phyloP scores from a whole-genome alignment of 352 stramenopile genomes.

The Phytopythium delawarense region DNA sequence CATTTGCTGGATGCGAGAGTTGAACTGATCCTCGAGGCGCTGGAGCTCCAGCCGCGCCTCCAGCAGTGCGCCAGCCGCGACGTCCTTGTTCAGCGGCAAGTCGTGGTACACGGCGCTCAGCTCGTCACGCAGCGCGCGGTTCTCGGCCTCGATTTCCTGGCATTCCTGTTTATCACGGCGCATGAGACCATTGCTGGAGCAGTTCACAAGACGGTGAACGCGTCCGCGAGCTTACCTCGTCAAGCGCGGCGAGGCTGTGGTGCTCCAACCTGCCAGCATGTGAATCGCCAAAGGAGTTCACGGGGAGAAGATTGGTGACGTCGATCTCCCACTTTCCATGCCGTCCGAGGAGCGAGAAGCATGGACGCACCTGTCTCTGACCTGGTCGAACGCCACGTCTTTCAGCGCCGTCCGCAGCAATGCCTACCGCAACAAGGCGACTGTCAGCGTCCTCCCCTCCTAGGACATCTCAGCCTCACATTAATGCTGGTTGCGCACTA shows the following conservation, averaged over 20 bases:
- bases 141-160: conserved; percentile 25
- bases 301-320: too few species aligned
- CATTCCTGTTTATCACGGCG: conserved; percentile 18
- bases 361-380: conserved; percentile 14
- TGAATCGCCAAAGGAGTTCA: too few species aligned
- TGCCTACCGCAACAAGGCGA: neutral
- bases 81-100: conserved; percentile 32
- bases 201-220: neutral
- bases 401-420: conserved; percentile 14
- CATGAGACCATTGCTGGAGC: neutral
- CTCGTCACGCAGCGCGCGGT: conserved; percentile 21
- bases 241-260: conserved; percentile 20
- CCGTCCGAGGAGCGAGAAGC: too few species aligned
- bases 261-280: conserved; percentile 25
- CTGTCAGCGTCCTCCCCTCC: neutral
- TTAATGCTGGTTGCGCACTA: conserved; percentile 14
- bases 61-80: conserved; percentile 27
- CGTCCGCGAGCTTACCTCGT: conserved; percentile 12
- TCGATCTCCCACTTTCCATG: too few species aligned
- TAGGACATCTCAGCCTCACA: neutral
- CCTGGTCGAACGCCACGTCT: conserved; percentile 18
- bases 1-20: conserved; percentile 43
- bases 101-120: conserved; percentile 31
- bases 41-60: conserved; percentile 30
- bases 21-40: conserved; percentile 45